phyloP scores from a whole-genome alignment of 2,329 filamentous ascomycete genomes.

The Claviceps paspali region DNA sequence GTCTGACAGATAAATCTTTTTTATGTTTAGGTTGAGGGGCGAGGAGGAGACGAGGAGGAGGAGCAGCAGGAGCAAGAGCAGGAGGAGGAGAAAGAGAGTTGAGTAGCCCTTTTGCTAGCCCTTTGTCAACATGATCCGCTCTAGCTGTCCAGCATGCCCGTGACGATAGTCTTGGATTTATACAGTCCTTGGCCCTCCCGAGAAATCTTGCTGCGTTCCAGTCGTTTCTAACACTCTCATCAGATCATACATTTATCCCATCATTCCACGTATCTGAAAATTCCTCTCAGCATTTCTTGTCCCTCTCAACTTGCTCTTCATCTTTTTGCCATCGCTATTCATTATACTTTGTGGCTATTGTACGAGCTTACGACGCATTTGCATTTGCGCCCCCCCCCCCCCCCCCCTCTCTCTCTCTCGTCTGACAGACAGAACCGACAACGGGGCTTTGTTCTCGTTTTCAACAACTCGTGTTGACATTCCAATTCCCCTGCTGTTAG shows the following conservation, averaged over 20 bases:
- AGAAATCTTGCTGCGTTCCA: conserved; percentile 21
- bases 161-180: conserved; percentile 23
- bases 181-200: conserved; percentile 19
- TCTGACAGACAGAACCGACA: conserved; percentile 4
- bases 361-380: conserved; percentile 11
- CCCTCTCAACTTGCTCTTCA: conserved; percentile 19
- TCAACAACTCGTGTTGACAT: conserved; percentile 15
- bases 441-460: conserved; percentile 14
- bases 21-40: conserved; percentile 17
- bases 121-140: conserved; percentile 20
- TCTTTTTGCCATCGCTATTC: too few relatives aligned
- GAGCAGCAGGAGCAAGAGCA: too few relatives aligned
- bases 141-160: conserved; percentile 15
- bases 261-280: conserved; percentile 27
- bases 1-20: conserved; percentile 20
- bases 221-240: conserved; percentile 18
- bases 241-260: conserved; percentile 26
- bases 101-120: conserved; percentile 12
- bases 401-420: too few relatives aligned
- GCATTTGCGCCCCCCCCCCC: too few relatives aligned
- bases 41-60: conserved; percentile 8
- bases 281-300: conserved; percentile 30
- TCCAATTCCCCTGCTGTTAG: conserved; percentile 16
- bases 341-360: conserved; percentile 15
- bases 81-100: conserved; percentile 9